Evolutionary conservation across 768 basidiomycete genomes (phyloP), one percentile per base, ranked within the genome.

Genomic region (Paxillus ammoniavirescens): DNA sequence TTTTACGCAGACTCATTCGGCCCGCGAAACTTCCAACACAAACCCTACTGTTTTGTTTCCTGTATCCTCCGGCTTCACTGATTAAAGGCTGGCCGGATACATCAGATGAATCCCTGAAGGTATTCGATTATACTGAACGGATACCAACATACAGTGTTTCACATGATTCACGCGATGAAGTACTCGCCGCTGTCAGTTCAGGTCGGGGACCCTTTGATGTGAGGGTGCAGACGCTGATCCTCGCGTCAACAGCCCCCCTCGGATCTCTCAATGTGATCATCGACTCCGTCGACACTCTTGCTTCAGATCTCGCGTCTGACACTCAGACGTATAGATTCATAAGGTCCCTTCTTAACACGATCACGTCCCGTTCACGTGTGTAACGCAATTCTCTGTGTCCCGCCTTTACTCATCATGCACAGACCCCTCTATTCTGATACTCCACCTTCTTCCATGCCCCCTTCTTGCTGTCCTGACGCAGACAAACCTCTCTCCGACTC

Each of bases 221-320:
- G 0, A 15, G 46, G n/a, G 15, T 14, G 12, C 26, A 8, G 30
- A 36, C 36, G 37, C 58, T 62, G 47, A 60, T 49, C 49, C 53
- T 3, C 13, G 35, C 42, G 33, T 50, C 61, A 44, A 47, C 64
- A 79, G 79, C 69, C 43, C 60, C 75, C 30, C 38, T 73, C 30
- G 75, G 77, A 30, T 74, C 84, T n/a, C 53, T 89, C 28, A 79
- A 76, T 56, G 78, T 91, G 21, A 66, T 88, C 48, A 75, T 93
- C 35, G 92, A 93, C 66, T 89, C 89, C 17, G 68, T 84, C 15
- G 86, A 91, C 59, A 86, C 82, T 4, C 68, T 93, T 21, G 64
- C 77, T 5, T 73, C 79, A 9, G 87, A 91, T 62, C 63, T 81
- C 21, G 77, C 74, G 10, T 84, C 87, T 12, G 52, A 75, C 21